These are phyloP conservation scores for Allomyces arbusculus DNA, from an alignment of 192 early-diverging fungal genomes.

Conservation along the genomic window DNA sequence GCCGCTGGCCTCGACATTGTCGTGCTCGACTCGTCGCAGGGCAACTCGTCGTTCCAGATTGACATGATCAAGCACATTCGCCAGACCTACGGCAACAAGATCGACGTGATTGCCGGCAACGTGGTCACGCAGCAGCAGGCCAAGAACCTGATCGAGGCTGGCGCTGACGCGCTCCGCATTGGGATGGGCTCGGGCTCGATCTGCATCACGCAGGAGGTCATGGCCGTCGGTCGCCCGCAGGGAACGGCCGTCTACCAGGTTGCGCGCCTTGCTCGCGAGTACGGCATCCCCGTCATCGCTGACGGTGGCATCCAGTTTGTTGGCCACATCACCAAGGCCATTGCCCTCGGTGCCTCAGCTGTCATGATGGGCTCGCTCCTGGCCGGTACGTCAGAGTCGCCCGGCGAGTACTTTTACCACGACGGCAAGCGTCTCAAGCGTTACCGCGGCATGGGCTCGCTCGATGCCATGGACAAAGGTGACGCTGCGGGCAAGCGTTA, in stretches of 20 bases:
- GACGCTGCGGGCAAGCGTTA: constrained; percentile 63
- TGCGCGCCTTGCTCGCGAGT: constrained; percentile 77
- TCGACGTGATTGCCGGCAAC: constrained; percentile 92
- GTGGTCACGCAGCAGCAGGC: constrained; percentile 94
- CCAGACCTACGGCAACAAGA: constrained; percentile 40
- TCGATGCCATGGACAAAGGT: constrained; percentile 86
- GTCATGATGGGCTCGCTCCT: constrained; percentile 98
- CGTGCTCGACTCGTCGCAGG: constrained; percentile 88
- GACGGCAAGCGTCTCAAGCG: constrained; percentile 93
- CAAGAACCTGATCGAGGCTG: constrained; percentile 68
- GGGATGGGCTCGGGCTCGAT: constrained; percentile 97
- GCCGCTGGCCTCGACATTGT: constrained; percentile 93
- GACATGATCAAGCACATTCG: constrained; percentile 93
- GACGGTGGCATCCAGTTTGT: constrained; percentile 95
- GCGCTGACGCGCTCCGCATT: constrained; percentile 83
- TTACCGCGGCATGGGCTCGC: constrained; percentile 97
- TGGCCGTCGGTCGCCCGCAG: constrained; percentile 96
- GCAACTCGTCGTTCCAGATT: constrained; percentile 82
- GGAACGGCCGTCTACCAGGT: constrained; percentile 91
- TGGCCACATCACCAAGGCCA: constrained; percentile 92
- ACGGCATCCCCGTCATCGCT: constrained; percentile 88
- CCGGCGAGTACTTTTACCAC: constrained; percentile 96
- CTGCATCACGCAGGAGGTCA: constrained; percentile 97
- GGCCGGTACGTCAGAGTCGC: constrained; percentile 86
- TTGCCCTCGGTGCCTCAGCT: constrained; percentile 80